A percentile compares a stretch with the other conserved stretches of the same genome.
phyloP scores from a whole-genome alignment of 75 land plant species.

The Sequoiadendron giganteum region DNA sequence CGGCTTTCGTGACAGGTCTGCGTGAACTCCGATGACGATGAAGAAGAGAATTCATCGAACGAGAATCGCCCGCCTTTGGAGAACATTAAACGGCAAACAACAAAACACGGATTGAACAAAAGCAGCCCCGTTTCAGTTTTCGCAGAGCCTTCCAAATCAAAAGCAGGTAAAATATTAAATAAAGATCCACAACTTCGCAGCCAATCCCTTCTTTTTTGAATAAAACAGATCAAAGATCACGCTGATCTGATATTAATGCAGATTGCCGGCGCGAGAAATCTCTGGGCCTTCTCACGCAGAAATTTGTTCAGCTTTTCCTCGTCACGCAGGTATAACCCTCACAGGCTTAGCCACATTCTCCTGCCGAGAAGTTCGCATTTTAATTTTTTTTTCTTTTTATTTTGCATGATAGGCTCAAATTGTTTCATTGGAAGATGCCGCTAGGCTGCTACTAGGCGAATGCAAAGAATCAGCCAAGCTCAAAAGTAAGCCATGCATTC shows the following conservation, averaged over 20 bases:
- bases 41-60: constrained; percentile 21
- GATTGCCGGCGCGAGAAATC: constrained; percentile 90
- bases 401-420: constrained; percentile 48
- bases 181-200: not conserved
- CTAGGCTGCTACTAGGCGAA: constrained; percentile 73
- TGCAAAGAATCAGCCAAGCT: constrained; percentile 55
- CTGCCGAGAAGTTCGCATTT: not conserved
- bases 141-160: constrained; percentile 13
- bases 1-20: not conserved
- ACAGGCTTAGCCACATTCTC: not conserved
- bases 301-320: constrained; percentile 93
- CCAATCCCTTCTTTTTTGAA: not conserved
- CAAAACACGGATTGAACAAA: not conserved
- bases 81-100: not conserved
- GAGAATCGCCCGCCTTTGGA: not conserved
- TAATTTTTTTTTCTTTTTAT: not conserved
- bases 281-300: constrained; percentile 84
- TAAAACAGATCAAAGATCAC: not conserved
- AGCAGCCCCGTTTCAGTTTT: constrained; percentile 25
- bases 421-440: constrained; percentile 91
- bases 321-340: constrained; percentile 47
- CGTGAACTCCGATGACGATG: constrained; percentile 26
- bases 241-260: constrained; percentile 12
- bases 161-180: constrained; percentile 13
- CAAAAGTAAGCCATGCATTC: constrained; percentile 49